These are phyloP conservation scores for California macrophylla DNA, from an alignment of 441 rosid species.

Conservation along the genomic window DNA sequence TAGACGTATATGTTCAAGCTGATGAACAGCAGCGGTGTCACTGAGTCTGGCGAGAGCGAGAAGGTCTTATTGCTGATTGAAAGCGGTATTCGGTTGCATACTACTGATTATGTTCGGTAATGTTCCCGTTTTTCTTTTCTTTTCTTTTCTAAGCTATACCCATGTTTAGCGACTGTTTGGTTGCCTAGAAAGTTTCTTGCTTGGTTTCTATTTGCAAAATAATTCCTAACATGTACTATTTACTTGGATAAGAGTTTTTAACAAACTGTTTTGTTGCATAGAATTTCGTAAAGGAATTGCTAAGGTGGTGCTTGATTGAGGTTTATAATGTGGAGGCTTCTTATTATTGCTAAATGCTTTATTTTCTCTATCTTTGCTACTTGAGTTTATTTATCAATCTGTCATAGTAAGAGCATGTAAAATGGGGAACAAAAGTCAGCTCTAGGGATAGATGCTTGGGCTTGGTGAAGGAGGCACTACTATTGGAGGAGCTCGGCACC, in stretches of 20 bases:
- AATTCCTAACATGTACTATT: background rate
- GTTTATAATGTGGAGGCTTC: background rate
- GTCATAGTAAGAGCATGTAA: background rate
- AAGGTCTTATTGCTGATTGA: constrained; percentile 85
- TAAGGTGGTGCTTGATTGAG: background rate
- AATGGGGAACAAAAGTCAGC: background rate
- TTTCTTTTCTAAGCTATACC: background rate
- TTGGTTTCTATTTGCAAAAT: background rate
- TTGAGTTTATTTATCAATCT: background rate
- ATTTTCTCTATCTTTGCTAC: background rate
- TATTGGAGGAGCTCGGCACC: background rate
- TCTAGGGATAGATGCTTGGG: background rate
- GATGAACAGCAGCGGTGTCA: constrained; percentile 85
- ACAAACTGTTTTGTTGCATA: background rate
- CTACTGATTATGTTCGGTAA: constrained; percentile 80
- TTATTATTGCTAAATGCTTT: background rate
- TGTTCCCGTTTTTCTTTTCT: background rate
- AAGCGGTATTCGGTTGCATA: constrained; percentile 84
- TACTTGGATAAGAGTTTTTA: background rate
- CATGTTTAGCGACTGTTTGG: background rate
- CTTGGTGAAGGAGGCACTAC: background rate
- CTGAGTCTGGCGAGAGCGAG: constrained; percentile 96
- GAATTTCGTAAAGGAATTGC: background rate
- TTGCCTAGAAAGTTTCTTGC: background rate
- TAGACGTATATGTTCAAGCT: constrained; percentile 93